Evolutionary conservation across 441 rosid species (phyloP).

Genomic region (Syzygium syzygioides): DNA sequence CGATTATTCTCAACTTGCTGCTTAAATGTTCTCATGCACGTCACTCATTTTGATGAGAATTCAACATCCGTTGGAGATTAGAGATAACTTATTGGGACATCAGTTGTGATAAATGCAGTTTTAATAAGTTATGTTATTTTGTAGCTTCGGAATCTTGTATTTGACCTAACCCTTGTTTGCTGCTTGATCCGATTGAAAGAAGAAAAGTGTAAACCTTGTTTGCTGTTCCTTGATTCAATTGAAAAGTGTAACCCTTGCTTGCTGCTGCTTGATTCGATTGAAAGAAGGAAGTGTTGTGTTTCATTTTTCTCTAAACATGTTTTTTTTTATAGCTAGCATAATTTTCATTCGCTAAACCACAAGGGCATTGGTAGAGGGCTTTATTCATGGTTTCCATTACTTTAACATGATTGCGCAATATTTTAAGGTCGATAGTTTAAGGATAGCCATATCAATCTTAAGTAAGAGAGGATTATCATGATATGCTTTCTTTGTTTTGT

Average conservation of each 20-base stretch:
- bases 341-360: neutral
- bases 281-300: neutral
- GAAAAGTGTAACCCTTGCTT: neutral
- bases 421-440: neutral
- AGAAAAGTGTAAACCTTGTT: neutral
- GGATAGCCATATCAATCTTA: neutral
- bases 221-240: neutral
- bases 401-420: neutral
- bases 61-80: neutral
- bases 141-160: neutral
- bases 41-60: neutral
- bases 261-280: neutral
- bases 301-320: neutral
- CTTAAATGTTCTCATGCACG: neutral
- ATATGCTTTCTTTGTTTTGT: neutral
- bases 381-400: neutral
- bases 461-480: neutral
- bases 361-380: neutral
- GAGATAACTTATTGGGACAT: neutral
- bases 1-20: neutral
- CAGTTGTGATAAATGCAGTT: neutral
- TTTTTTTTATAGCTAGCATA: neutral
- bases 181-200: neutral
- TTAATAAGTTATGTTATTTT: neutral
- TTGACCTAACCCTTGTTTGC: neutral